These are phyloP conservation scores for Huntiella decipiens DNA, from an alignment of 2,329 filamentous ascomycete species.

Conservation along the genomic window DNA sequence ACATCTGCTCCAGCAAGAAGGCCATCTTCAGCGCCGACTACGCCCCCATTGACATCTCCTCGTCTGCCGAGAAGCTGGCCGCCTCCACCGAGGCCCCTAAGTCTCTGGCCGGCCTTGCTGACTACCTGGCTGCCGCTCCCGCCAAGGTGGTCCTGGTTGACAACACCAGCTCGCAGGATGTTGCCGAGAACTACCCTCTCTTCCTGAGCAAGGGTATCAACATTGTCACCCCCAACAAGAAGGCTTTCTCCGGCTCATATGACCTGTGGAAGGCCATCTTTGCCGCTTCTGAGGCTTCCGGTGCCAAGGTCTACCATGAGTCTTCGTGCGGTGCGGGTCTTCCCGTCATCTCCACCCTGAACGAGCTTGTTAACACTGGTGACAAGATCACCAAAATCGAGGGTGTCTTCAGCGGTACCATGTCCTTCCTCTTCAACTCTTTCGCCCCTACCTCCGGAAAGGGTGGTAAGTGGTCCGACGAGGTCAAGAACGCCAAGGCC, in stretches of 20 bases:
- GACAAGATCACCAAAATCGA: constrained; percentile 85
- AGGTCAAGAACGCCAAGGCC: constrained; percentile 81
- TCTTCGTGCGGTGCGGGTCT: constrained; percentile 85
- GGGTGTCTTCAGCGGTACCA: constrained; percentile 92
- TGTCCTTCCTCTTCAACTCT: constrained; percentile 96
- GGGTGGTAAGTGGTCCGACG: constrained; percentile 72
- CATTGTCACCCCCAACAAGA: constrained; percentile 96
- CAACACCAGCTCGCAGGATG: constrained; percentile 80
- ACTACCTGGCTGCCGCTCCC: constrained; percentile 61
- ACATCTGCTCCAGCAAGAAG: constrained; percentile 72
- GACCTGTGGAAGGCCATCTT: constrained; percentile 81
- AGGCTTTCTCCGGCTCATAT: constrained; percentile 73
- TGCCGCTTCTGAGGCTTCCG: constrained; percentile 44
- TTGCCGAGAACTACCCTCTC: constrained; percentile 66
- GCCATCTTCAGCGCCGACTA: constrained; percentile 60
- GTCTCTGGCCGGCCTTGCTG: constrained; percentile 48
- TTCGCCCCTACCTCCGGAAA: constrained; percentile 64
- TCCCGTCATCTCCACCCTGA: constrained; percentile 80
- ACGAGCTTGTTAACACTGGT: constrained; percentile 85
- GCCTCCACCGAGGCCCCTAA: constrained; percentile 46
- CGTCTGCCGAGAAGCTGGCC: constrained; percentile 42
- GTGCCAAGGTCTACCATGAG: constrained; percentile 84
- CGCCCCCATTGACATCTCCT: constrained; percentile 42
- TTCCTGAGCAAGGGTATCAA: constrained; percentile 69
- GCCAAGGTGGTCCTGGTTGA: constrained; percentile 72